phyloP scores from a whole-genome alignment of 2,329 filamentous ascomycete species.

The Aspergillus ruber region DNA sequence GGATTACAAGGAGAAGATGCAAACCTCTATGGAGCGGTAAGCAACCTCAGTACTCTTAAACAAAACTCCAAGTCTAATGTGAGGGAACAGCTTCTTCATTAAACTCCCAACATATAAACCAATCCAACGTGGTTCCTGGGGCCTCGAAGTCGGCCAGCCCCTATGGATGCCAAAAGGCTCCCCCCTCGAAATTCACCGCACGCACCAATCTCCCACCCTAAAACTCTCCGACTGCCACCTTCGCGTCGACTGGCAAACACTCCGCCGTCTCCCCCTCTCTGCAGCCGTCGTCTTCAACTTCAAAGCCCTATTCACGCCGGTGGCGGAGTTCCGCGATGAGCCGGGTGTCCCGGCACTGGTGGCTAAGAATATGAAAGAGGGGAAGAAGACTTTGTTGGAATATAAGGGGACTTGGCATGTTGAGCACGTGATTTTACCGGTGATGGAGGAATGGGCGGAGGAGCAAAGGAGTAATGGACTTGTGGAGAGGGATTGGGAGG shows the following conservation, averaged over 20 bases:
- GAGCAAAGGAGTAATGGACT: constrained; percentile 61
- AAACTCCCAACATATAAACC: constrained; percentile 68
- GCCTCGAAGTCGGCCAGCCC: constrained; percentile 67
- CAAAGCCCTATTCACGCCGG: constrained; percentile 74
- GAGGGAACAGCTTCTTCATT: constrained; percentile 72
- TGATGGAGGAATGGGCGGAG: constrained; percentile 55
- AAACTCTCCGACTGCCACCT: constrained; percentile 57
- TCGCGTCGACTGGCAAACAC: constrained; percentile 82
- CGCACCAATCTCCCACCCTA: constrained; percentile 52
- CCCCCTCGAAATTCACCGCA: constrained; percentile 56
- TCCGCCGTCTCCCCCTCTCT: constrained; percentile 70
- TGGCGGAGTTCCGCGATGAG: constrained; percentile 64
- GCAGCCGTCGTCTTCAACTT: constrained; percentile 79
- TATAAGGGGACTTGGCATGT: constrained; percentile 81
- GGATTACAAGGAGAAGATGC: constrained; percentile 82
- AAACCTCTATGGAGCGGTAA: constrained; percentile 76
- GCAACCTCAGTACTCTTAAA: too few species aligned
- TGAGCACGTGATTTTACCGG: constrained; percentile 64
- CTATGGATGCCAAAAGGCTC: constrained; percentile 68
- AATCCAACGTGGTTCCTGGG: constrained; percentile 82
- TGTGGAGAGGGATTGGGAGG: constrained; percentile 58
- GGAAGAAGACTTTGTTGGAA: constrained; percentile 63
- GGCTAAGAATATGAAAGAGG: constrained; percentile 62
- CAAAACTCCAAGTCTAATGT: too few species aligned
- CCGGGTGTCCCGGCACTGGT: constrained; percentile 65